Conservation (phyloP, 2,329 filamentous ascomycete species). For the Stemphylium beticola region DNA sequence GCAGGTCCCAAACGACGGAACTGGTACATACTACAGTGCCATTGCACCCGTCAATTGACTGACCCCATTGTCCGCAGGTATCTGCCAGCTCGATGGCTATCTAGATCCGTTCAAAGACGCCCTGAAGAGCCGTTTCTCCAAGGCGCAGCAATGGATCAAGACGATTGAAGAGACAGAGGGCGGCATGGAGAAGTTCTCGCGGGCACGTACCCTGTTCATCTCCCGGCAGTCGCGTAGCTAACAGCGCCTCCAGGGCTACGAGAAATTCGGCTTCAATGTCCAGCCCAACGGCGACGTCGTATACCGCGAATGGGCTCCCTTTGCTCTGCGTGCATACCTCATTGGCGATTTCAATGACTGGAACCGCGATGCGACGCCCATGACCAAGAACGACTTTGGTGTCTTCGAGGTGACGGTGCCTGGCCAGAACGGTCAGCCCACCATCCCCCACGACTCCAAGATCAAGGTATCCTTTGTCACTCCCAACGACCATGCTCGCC, state of each 20-base stretch:
- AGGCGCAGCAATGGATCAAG: conserved; percentile 86
- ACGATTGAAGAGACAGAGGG: conserved; percentile 83
- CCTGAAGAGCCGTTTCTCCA: conserved; percentile 76
- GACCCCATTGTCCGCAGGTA: conserved; percentile 64
- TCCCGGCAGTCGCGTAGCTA: conserved; percentile 17
- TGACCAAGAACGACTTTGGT: conserved; percentile 85
- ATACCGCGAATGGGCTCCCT: conserved; percentile 97
- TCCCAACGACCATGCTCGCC: conserved; percentile 73
- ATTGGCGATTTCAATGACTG: conserved; percentile 97
- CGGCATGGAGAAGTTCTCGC: conserved; percentile 89
- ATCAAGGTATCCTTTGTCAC: conserved; percentile 90
- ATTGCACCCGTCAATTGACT: conserved; percentile 17
- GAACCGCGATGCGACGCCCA: conserved; percentile 81
- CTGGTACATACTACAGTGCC: conserved; percentile 58
- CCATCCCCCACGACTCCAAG: conserved; percentile 92
- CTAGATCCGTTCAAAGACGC: conserved; percentile 82
- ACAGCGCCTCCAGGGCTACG: conserved; percentile 69
- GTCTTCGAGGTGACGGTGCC: conserved; percentile 85
- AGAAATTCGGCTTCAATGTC: conserved; percentile 86
- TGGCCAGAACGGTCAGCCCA: conserved; percentile 73
- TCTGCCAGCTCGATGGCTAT: conserved; percentile 86
- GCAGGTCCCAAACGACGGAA: conserved; percentile 70
- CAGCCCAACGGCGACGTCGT: conserved; percentile 80
- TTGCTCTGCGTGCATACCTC: conserved; percentile 81
- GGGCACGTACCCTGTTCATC: conserved; percentile 57